A percentile compares a stretch with the other conserved stretches of the same genome.
phyloP scores from a whole-genome alignment of 805 yeast genomes.

The Suhomyces vadensis region DNA sequence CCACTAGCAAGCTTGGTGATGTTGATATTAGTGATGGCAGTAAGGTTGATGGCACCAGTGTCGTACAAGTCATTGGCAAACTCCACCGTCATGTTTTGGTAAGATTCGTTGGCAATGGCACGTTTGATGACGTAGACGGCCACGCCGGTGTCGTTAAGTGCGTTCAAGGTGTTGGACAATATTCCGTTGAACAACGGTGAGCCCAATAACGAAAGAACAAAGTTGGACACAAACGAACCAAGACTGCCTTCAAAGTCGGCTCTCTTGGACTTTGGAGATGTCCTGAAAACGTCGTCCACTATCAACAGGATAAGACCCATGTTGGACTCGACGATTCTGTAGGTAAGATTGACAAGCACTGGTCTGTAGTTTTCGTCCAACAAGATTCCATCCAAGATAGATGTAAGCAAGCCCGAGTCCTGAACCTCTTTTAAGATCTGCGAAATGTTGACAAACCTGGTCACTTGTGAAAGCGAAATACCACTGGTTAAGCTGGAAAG shows the following conservation, averaged over 20 bases:
- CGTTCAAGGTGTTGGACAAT: constrained; percentile 29
- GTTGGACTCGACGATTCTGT: constrained; percentile 34
- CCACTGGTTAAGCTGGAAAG: constrained; percentile 3
- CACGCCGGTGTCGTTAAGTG: constrained; percentile 44
- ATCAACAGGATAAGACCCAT: constrained; percentile 23
- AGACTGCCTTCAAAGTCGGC: constrained; percentile 23
- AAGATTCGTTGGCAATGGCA: constrained; percentile 33
- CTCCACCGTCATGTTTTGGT: constrained; percentile 37
- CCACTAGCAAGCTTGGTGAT: constrained; percentile 24
- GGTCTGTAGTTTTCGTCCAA: constrained; percentile 37
- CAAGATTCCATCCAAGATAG: constrained; percentile 38
- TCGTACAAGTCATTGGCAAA: constrained; percentile 28
- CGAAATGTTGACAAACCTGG: constrained; percentile 19
- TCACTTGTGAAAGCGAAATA: constrained; percentile 4
- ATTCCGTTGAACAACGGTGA: constrained; percentile 28
- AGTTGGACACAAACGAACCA: constrained; percentile 28
- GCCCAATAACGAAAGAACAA: constrained; percentile 27
- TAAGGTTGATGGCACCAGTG: constrained; percentile 28
- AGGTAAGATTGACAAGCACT: constrained; percentile 29
- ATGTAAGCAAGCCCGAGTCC: constrained; percentile 37
- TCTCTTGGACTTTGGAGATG: constrained; percentile 12
- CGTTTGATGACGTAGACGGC: constrained; percentile 38
- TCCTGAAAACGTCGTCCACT: constrained; percentile 10
- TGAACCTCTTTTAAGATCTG: constrained; percentile 24
- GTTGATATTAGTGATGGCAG: constrained; percentile 24